These are phyloP conservation scores for Lasiosphaeria hispida DNA, from an alignment of 495 filamentous ascomycete genomes.

Conservation along the genomic window DNA sequence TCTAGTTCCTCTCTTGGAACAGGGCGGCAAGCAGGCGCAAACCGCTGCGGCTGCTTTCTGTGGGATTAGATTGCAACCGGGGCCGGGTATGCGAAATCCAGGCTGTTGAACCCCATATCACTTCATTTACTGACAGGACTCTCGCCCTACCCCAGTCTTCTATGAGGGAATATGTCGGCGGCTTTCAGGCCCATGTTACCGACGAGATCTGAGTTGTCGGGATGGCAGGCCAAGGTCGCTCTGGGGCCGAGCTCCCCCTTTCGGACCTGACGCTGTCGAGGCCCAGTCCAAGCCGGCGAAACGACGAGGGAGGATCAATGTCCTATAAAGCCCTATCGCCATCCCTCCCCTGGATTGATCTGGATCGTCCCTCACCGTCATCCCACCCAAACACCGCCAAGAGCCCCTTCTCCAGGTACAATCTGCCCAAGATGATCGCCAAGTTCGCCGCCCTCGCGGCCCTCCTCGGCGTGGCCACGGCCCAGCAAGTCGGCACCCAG, in stretches of 20 bases:
- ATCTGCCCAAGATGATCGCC: constrained; percentile 21
- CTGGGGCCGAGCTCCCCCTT: constrained; percentile 3
- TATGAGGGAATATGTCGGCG: constrained; percentile 19
- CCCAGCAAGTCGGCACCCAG: constrained; percentile 57
- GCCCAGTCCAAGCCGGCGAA: not conserved
- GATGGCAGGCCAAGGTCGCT: not conserved
- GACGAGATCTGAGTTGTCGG: not conserved
- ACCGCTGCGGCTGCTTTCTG: not conserved
- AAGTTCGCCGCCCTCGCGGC: constrained; percentile 30
- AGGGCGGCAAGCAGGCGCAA: not conserved
- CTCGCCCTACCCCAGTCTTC: constrained; percentile 4
- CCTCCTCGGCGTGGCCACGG: constrained; percentile 37
- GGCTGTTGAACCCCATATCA: constrained; percentile 20
- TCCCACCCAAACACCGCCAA: constrained; percentile 6
- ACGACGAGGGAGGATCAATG: not conserved
- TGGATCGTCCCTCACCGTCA: not conserved
- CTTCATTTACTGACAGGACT: constrained; percentile 18
- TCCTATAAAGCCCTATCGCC: constrained; percentile 19
- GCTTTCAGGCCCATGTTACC: constrained; percentile 26
- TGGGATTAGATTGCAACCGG: constrained; percentile 14
- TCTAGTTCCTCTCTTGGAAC: not conserved
- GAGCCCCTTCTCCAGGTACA: constrained; percentile 2
- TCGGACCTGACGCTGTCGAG: not conserved
- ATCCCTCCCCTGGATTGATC: not conserved
- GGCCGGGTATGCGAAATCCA: constrained; percentile 19